Evolutionary conservation across 768 basidiomycete species (phyloP), one percentile per base, ranked within the genome.

Genomic region (Paxillus rubicundulus): DNA sequence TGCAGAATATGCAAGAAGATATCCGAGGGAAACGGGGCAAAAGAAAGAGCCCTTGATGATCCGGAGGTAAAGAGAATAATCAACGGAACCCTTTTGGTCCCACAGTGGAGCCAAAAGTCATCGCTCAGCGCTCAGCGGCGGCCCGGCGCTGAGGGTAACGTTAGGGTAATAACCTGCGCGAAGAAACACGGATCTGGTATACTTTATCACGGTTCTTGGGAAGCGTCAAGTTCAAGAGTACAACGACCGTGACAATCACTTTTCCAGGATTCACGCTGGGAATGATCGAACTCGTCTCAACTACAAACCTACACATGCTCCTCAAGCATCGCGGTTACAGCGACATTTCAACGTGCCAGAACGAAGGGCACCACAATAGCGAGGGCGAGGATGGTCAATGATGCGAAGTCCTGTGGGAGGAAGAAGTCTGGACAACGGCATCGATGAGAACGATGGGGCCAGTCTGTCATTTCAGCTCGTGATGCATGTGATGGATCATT

Each of bases 191-290:
- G 24, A 24, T 51, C 17, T 8, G 36, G 21, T 38, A 34, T 60
- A 45, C 16, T 47, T 46, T 50, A 38, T 49, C 59, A 21, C 21
- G 13, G 20, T 21, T 43, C 18, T 38, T 60, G 59, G 55, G 57
- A 58, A 58, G 43, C 27, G 36, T n/a, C 14, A 37, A 37, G 30
- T 30, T 24, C 36, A n/a, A 14, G 36, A 37, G n/a, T 16, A 14
- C 4, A 16, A 37, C 10, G 3, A 21, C n/a, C 6, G 13, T 13
- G 13, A 37, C 36, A 37, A 8, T 16, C 14, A 37, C 36, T 13
- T 14, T 37, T 37, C 36, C 36, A 37, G 36, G 36, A 37, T 30
- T 30, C 30, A 30, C 24, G 24, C 24, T 24, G 24, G 3, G 24
- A 24, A 24, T 24, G 24, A 24, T 24, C 24, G 24, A 24, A 24